These are phyloP conservation scores for Cylindrotheca closterium DNA, from an alignment of 108 stramenopile species.

Conservation along the genomic window DNA sequence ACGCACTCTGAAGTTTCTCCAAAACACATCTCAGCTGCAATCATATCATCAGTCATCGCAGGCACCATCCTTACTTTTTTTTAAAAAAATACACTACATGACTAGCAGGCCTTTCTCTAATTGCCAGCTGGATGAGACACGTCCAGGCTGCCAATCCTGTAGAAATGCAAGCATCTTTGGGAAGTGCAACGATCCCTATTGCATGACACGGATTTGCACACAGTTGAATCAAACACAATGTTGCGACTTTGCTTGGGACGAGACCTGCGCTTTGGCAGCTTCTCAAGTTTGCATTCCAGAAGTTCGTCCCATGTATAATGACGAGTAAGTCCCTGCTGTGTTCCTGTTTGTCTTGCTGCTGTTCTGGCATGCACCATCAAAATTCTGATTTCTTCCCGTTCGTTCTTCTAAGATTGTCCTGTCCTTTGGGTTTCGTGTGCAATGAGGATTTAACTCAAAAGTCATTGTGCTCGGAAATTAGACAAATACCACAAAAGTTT, in stretches of 20 bases:
- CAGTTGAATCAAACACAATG: background rate
- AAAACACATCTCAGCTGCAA: no score
- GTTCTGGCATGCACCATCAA: background rate
- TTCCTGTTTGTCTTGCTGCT: background rate
- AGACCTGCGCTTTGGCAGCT: background rate
- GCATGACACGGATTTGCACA: background rate
- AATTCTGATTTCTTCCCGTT: background rate
- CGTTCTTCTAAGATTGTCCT: background rate
- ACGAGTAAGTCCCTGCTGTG: background rate
- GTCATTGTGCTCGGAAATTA: slow-evolving; percentile 6
- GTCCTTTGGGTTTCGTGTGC: slow-evolving; percentile 12
- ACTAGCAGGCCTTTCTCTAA: no score
- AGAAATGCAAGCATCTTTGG: background rate
- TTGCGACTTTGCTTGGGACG: background rate
- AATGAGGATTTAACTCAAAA: background rate
- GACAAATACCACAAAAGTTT: background rate
- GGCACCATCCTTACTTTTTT: no score
- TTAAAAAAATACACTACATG: no score
- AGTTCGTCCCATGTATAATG: background rate
- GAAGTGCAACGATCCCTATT: background rate
- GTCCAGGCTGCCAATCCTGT: background rate
- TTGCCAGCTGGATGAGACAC: background rate
- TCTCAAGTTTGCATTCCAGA: background rate
- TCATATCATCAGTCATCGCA: no score
- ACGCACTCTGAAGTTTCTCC: no score